A percentile compares a stretch with the other conserved stretches of the same genome.
Conservation (phyloP, 2,329 filamentous ascomycete genomes). For the Aspergillus pseudonomiae region DNA sequence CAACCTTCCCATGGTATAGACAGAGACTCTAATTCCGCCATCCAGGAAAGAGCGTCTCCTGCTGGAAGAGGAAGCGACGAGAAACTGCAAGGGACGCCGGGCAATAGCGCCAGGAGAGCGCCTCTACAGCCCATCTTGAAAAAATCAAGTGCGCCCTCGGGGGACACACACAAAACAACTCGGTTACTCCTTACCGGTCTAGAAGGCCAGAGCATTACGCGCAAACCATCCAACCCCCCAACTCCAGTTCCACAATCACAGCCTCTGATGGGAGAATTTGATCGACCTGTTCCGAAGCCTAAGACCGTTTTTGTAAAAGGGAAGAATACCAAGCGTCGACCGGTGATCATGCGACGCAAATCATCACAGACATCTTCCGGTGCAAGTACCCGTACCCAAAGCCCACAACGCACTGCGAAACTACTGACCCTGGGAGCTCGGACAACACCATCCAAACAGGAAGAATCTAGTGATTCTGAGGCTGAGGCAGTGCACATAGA, state of each 20-base stretch:
- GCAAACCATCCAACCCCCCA: slow-evolving; percentile 29
- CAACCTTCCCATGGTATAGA: not conserved
- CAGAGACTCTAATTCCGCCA: not conserved
- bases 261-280: slow-evolving; percentile 10
- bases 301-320: slow-evolving; percentile 34
- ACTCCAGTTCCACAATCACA: slow-evolving; percentile 20
- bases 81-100: slow-evolving; percentile 3
- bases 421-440: slow-evolving; percentile 9
- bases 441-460: not conserved
- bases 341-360: slow-evolving; percentile 38
- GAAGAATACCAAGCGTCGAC: slow-evolving; percentile 33
- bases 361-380: slow-evolving; percentile 38
- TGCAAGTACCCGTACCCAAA: slow-evolving; percentile 17
- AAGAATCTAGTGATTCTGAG: slow-evolving; percentile 1
- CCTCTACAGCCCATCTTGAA: slow-evolving; percentile 44
- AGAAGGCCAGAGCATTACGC: slow-evolving; percentile 28
- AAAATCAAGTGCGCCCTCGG: slow-evolving; percentile 34
- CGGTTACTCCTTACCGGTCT: slow-evolving; percentile 34
- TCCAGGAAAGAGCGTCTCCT: not conserved
- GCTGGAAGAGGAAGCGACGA: not conserved
- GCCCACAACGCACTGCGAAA: slow-evolving; percentile 11
- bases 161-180: slow-evolving; percentile 33
- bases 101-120: slow-evolving; percentile 5
- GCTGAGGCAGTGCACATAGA: not conserved
- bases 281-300: slow-evolving; percentile 26